These are phyloP conservation scores for Epichloe sylvatica DNA, from an alignment of 2,329 filamentous ascomycete genomes.

Conservation along the genomic window DNA sequence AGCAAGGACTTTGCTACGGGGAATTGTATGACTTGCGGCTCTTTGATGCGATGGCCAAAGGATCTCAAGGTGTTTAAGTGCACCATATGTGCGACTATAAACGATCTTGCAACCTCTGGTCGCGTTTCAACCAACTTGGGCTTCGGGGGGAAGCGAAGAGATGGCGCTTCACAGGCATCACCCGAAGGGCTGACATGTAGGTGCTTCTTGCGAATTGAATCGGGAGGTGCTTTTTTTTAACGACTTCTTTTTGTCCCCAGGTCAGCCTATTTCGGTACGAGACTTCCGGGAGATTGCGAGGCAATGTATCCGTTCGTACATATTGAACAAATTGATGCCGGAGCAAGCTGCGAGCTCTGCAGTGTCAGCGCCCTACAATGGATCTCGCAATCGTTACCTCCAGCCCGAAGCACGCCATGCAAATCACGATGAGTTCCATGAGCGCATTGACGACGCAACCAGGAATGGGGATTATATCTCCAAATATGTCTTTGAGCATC, in stretches of 20 bases:
- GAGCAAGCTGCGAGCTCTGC: neutral
- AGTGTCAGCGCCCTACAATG: neutral
- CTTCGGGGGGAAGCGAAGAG: conserved; percentile 2
- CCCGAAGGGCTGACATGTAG: conserved; percentile 1
- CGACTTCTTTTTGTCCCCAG: conserved; percentile 7
- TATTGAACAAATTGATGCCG: conserved; percentile 15
- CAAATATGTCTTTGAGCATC: conserved; percentile 23
- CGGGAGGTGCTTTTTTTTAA: neutral
- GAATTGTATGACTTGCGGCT: conserved; percentile 76
- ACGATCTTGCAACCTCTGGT: conserved; percentile 44
- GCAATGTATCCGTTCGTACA: conserved; percentile 20
- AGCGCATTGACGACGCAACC: neutral
- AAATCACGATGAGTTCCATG: neutral
- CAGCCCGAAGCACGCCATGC: neutral
- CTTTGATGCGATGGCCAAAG: conserved; percentile 64
- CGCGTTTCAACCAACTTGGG: conserved; percentile 5
- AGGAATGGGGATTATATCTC: conserved; percentile 1
- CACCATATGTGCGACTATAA: conserved; percentile 71
- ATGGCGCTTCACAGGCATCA: neutral
- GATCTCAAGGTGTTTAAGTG: conserved; percentile 65
- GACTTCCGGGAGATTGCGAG: conserved; percentile 20
- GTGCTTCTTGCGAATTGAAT: neutral
- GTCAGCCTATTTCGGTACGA: conserved; percentile 19
- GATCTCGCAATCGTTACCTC: neutral
- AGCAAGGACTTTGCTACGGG: conserved; percentile 51